Percentiles rank a stretch among this genome's conserved stretches.
Conservation (phyloP, 208 protist genomes). For the Zelonia costaricensis region DNA sequence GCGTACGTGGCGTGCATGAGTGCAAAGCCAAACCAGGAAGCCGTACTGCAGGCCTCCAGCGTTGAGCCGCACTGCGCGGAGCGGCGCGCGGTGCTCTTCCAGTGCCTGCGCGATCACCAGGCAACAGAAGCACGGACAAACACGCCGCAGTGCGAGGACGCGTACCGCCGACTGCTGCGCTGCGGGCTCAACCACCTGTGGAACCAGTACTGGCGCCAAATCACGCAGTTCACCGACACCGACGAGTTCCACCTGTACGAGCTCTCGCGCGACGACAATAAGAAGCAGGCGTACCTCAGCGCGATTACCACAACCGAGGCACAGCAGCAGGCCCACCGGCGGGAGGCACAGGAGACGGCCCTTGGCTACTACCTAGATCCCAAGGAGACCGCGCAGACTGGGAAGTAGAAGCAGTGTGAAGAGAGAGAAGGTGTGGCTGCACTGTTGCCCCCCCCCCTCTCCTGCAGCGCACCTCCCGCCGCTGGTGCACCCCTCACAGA, state of each 20-base stretch:
- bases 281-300: conserved; percentile 72
- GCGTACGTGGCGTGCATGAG: conserved; percentile 73
- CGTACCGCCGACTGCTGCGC: conserved; percentile 63
- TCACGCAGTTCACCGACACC: conserved; percentile 70
- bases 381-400: not conserved
- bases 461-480: not conserved
- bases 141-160: conserved; percentile 56
- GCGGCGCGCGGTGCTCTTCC: conserved; percentile 37
- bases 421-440: not conserved
- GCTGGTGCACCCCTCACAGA: too few species aligned
- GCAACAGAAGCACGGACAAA: conserved; percentile 49
- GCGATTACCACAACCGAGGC: conserved; percentile 42
- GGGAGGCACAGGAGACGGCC: conserved; percentile 17
- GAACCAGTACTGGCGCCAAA: conserved; percentile 81
- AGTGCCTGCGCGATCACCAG: conserved; percentile 59
- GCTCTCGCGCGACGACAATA: conserved; percentile 75
- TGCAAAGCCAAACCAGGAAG: conserved; percentile 58
- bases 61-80: conserved; percentile 52
- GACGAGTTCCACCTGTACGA: conserved; percentile 83
- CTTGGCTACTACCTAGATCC: conserved; percentile 39
- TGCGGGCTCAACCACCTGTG: conserved; percentile 86
- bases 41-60: conserved; percentile 59
- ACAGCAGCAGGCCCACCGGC: conserved; percentile 15
- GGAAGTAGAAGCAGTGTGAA: not conserved
- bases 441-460: not conserved